phyloP scores from a whole-genome alignment of 2,329 filamentous ascomycete species.

The Penicillium sp. region DNA sequence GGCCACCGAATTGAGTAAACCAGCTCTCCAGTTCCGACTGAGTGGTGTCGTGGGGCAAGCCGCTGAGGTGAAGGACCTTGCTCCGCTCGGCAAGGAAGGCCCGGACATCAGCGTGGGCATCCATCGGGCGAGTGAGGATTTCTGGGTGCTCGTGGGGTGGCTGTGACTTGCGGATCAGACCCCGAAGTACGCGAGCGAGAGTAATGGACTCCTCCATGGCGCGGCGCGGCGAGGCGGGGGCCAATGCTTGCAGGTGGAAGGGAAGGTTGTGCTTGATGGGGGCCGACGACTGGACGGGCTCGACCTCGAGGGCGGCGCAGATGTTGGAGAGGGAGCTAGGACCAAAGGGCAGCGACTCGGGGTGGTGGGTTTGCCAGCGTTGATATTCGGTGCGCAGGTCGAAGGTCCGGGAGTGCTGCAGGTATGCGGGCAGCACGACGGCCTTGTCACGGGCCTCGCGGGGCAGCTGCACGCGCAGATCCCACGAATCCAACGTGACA shows the following conservation, averaged over 20 bases:
- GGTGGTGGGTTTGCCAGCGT: conserved; percentile 97
- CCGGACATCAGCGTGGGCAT: conserved; percentile 91
- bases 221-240: conserved; percentile 88
- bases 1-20: conserved; percentile 98
- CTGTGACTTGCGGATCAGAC: conserved; percentile 93
- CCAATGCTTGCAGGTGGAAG: conserved; percentile 94
- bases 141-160: conserved; percentile 91
- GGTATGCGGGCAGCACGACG: conserved; percentile 90
- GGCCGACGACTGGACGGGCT: conserved; percentile 94
- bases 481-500: conserved; percentile 97
- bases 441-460: conserved; percentile 98
- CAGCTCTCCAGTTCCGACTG: conserved; percentile 98
- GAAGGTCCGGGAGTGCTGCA: conserved; percentile 96
- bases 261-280: conserved; percentile 98
- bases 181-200: conserved; percentile 84
- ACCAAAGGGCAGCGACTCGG: conserved; percentile 93
- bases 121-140: conserved; percentile 91
- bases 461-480: conserved; percentile 93
- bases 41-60: conserved; percentile 93
- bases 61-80: conserved; percentile 98
- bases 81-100: conserved; percentile 94
- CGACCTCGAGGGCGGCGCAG: conserved; percentile 95
- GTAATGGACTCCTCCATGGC: conserved; percentile 98
- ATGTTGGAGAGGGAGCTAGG: conserved; percentile 96
- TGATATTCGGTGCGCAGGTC: conserved; percentile 97